Percentiles rank a stretch among this genome's conserved stretches.
Conservation (phyloP, 2,329 filamentous ascomycete genomes). For the Sarocladiaceae sp. region DNA sequence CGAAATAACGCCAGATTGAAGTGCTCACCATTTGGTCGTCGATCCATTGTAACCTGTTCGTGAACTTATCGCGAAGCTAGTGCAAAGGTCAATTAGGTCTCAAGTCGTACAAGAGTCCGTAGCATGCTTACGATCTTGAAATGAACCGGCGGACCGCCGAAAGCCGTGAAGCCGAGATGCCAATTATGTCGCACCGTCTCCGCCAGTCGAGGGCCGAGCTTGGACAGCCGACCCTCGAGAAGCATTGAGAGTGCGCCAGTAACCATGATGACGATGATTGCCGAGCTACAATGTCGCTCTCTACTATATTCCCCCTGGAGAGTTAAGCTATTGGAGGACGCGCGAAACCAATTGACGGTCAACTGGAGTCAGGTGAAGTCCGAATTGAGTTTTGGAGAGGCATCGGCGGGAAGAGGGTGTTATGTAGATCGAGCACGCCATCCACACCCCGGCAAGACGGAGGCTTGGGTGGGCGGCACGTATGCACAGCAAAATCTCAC, state of each 20-base stretch:
- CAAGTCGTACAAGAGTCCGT: conserved; percentile 12
- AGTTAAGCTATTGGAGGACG: no score
- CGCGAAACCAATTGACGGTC: no score
- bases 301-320: no score
- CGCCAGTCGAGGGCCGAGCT: conserved; percentile 3
- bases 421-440: not conserved
- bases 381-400: no score
- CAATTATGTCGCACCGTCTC: conserved; percentile 33
- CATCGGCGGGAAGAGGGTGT: not conserved
- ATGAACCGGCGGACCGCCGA: conserved; percentile 65
- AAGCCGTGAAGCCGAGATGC: conserved; percentile 60
- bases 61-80: conserved; percentile 55
- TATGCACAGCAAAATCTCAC: no score
- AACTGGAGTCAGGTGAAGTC: no score
- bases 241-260: not conserved
- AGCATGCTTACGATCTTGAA: conserved; percentile 62
- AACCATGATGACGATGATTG: not conserved
- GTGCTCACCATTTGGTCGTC: conserved; percentile 59
- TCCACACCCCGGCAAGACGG: not conserved
- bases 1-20: not conserved
- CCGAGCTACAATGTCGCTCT: no score
- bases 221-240: conserved; percentile 5
- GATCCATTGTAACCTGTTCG: conserved; percentile 58
- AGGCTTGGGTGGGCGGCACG: no score
- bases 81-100: not conserved